These are phyloP conservation scores for Zygnema cylindricum DNA, from an alignment of 139 green algal genomes.

Conservation along the genomic window DNA sequence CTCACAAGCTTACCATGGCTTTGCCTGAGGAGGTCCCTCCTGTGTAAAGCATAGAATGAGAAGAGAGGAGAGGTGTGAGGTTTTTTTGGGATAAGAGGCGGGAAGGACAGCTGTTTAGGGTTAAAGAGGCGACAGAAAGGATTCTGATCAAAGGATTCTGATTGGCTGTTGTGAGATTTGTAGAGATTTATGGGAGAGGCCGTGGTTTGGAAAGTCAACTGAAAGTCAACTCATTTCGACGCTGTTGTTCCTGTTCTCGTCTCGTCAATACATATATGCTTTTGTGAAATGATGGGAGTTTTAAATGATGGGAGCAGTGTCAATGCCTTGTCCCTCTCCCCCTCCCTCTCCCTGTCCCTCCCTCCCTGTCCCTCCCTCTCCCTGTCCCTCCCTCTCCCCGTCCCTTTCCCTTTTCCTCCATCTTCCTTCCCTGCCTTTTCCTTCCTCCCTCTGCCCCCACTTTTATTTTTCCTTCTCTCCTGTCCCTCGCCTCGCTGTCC, in stretches of 20 bases:
- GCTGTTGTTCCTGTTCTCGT: too few relatives aligned
- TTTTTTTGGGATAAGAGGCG: too few relatives aligned
- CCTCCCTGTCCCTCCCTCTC: background rate
- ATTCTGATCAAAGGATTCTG: too few relatives aligned
- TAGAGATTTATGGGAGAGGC: too few relatives aligned
- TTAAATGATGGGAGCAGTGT: background rate
- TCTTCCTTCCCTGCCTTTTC: background rate
- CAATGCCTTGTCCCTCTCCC: background rate
- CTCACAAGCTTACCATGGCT: slow-evolving; percentile 47
- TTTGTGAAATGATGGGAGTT: too few relatives aligned
- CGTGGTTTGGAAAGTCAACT: too few relatives aligned
- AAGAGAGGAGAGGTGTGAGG: background rate
- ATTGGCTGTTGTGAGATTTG: too few relatives aligned
- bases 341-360: background rate
- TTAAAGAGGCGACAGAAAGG: too few relatives aligned
- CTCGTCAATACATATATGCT: too few relatives aligned
- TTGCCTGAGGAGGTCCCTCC: background rate
- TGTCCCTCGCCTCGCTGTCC: background rate
- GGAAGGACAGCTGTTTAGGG: too few relatives aligned
- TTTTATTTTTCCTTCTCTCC: background rate
- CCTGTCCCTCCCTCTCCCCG: background rate
- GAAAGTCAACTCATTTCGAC: too few relatives aligned
- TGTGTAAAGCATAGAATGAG: background rate
- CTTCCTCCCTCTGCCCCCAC: background rate
- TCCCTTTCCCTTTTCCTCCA: background rate